A percentile compares a stretch with the other conserved stretches of the same genome.
phyloP scores from a whole-genome alignment of 2,329 filamentous ascomycete species.

The Myotisia sp. region DNA sequence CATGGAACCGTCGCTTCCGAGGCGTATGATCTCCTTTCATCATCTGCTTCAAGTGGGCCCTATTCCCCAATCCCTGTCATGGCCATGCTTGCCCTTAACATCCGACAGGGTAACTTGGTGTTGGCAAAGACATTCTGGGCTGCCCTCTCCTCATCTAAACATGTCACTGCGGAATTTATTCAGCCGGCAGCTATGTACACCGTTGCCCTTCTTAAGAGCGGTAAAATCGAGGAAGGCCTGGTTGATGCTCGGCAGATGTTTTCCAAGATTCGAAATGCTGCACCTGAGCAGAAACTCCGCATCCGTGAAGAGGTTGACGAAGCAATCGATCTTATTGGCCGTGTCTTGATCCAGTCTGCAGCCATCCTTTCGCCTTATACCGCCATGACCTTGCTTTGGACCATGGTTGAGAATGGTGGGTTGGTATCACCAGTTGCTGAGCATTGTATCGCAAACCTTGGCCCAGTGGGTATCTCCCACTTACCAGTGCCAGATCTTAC shows the following conservation, averaged over 20 bases:
- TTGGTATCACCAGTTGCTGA: conserved; percentile 46
- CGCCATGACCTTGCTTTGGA: conserved; percentile 46
- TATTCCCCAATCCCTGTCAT: conserved; percentile 49
- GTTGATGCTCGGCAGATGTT: conserved; percentile 75
- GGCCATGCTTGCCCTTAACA: conserved; percentile 72
- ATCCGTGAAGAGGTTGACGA: conserved; percentile 73
- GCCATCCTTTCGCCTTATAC: conserved; percentile 40
- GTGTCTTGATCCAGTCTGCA: conserved; percentile 40
- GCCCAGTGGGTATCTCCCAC: conserved; percentile 44
- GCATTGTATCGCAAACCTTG: conserved; percentile 46
- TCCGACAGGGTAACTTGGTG: conserved; percentile 66
- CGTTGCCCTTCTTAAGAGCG: conserved; percentile 72
- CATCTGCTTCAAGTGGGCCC: conserved; percentile 38
- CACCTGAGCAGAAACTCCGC: conserved; percentile 37
- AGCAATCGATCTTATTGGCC: conserved; percentile 55
- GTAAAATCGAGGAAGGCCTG: conserved; percentile 69
- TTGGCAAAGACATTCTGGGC: conserved; percentile 70
- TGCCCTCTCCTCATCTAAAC: conserved; percentile 46
- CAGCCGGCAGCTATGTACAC: conserved; percentile 86
- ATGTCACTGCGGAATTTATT: conserved; percentile 52
- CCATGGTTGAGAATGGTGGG: conserved; percentile 52
- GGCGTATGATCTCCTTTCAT: conserved; percentile 48
- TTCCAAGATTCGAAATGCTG: conserved; percentile 56
- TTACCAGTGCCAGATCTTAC: conserved; percentile 39
- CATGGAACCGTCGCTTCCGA: conserved; percentile 53